A percentile compares a stretch with the other conserved stretches of the same genome.
These are phyloP conservation scores for Zymoseptoria pseudotritici DNA, from an alignment of 2,329 filamentous ascomycete species.

Conservation along the genomic window DNA sequence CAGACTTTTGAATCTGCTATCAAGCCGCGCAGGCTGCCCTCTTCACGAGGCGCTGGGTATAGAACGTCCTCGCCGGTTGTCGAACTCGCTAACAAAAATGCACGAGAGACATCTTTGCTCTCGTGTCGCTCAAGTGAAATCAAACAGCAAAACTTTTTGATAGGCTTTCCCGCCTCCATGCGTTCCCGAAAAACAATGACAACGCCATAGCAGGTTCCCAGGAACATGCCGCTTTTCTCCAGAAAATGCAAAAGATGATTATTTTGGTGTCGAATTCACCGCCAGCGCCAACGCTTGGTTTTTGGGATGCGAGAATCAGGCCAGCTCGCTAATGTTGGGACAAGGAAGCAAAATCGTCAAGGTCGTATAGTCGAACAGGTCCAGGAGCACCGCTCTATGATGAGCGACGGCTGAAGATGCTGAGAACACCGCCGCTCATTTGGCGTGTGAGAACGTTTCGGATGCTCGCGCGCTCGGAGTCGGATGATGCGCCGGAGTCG, in stretches of 20 bases:
- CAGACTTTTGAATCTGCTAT: neutral
- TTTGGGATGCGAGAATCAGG: slow-evolving; percentile 15
- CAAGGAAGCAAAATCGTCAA: slow-evolving; percentile 5
- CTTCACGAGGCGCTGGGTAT: slow-evolving; percentile 11
- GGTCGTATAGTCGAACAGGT: slow-evolving; percentile 3
- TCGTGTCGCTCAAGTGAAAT: neutral
- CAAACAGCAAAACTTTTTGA: slow-evolving; percentile 4
- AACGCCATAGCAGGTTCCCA: slow-evolving; percentile 1
- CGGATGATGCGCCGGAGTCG: slow-evolving; percentile 13
- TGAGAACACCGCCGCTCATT: slow-evolving; percentile 9
- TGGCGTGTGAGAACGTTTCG: neutral
- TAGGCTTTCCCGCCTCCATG: neutral
- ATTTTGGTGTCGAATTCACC: slow-evolving; percentile 1
- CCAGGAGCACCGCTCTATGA: slow-evolving; percentile 4
- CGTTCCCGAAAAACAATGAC: slow-evolving; percentile 1
- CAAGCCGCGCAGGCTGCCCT: slow-evolving; percentile 10
- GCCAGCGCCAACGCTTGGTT: slow-evolving; percentile 19
- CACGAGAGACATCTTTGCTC: neutral
- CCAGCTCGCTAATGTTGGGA: slow-evolving; percentile 14
- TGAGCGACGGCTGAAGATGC: slow-evolving; percentile 18
- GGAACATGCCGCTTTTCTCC: neutral
- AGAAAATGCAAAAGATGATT: neutral
- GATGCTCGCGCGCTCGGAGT: slow-evolving; percentile 16
- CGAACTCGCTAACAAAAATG: neutral
- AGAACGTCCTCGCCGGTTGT: slow-evolving; percentile 8